A percentile compares a stretch with the other conserved stretches of the same genome.
These are phyloP conservation scores for Epichloe sibirici DNA, from an alignment of 2,329 filamentous ascomycete species.

Conservation along the genomic window DNA sequence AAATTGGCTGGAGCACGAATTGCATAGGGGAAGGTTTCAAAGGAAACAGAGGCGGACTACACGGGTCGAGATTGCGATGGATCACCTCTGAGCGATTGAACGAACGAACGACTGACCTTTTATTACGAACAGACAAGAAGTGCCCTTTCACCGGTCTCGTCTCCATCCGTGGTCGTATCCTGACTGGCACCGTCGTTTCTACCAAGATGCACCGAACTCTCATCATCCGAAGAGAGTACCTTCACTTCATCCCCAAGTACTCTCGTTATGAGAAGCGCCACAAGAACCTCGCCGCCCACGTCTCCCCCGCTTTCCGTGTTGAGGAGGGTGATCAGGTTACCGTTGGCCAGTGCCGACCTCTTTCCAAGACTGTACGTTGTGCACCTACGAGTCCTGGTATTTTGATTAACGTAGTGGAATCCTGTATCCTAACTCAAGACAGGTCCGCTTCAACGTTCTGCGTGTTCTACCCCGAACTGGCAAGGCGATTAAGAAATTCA, in stretches of 20 bases:
- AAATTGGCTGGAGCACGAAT: constrained; percentile 7
- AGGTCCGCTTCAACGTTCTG: constrained; percentile 99
- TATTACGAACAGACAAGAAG: constrained; percentile 76
- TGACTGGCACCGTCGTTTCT: constrained; percentile 96
- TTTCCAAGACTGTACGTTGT: constrained; percentile 93
- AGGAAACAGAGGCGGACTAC: neutral
- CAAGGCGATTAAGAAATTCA: constrained; percentile 96
- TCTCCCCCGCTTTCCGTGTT: constrained; percentile 99
- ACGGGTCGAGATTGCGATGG: neutral
- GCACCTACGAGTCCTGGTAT: too few relatives aligned
- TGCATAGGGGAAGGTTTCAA: neutral
- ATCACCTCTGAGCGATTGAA: neutral
- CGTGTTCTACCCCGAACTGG: constrained; percentile 94
- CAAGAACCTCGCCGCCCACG: constrained; percentile 99
- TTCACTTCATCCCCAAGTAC: constrained; percentile 99
- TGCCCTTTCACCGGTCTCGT: constrained; percentile 99
- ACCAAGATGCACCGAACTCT: constrained; percentile 99
- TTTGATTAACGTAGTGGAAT: neutral
- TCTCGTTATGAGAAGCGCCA: constrained; percentile 99
- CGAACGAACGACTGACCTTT: constrained; percentile 1
- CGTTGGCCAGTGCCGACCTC: constrained; percentile 97
- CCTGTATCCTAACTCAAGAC: constrained; percentile 13
- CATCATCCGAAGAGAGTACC: constrained; percentile 99
- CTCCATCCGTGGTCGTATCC: constrained; percentile 99
- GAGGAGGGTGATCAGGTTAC: constrained; percentile 99